Percentiles rank a stretch among this genome's conserved stretches.
Evolutionary conservation across 768 basidiomycete species (phyloP).

Genomic region (Auricularia sp.): DNA sequence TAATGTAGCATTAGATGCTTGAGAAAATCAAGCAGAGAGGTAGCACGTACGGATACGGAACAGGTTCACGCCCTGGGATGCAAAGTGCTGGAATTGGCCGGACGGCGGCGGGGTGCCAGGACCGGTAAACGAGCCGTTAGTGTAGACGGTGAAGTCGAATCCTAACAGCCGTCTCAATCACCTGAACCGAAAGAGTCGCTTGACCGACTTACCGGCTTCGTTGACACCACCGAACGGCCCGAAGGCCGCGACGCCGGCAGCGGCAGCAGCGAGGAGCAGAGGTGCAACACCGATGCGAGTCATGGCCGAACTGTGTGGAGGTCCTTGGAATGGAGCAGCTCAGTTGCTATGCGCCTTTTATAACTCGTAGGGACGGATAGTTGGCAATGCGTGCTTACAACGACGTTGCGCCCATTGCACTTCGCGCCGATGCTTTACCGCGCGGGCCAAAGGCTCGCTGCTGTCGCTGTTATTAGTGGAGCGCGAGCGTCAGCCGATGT

Average conservation of each 20-base stretch:
- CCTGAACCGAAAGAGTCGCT: neutral
- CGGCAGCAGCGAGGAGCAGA: neutral
- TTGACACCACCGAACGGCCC: neutral
- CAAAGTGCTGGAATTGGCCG: slow-evolving; percentile 40
- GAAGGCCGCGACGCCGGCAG: neutral
- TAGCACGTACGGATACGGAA: slow-evolving; percentile 32
- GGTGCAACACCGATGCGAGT: neutral
- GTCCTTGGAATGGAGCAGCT: neutral
- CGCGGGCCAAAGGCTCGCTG: neutral
- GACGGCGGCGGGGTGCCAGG: slow-evolving; percentile 28
- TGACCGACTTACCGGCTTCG: neutral
- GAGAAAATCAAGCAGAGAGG: slow-evolving; percentile 3
- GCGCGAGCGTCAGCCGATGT: neutral
- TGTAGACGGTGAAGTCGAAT: slow-evolving; percentile 14
- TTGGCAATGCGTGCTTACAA: no score
- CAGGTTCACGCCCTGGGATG: slow-evolving; percentile 37
- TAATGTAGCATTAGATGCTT: neutral
- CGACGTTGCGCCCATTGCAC: neutral
- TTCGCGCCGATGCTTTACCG: neutral
- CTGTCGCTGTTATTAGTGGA: neutral
- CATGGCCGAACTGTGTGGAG: neutral
- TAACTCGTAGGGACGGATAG: neutral
- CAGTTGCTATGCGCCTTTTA: neutral
- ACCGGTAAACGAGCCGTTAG: slow-evolving; percentile 38
- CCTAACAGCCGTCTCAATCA: slow-evolving; percentile 14